phyloP scores from a whole-genome alignment of 768 basidiomycete genomes.

The Naganishia randhawae region DNA sequence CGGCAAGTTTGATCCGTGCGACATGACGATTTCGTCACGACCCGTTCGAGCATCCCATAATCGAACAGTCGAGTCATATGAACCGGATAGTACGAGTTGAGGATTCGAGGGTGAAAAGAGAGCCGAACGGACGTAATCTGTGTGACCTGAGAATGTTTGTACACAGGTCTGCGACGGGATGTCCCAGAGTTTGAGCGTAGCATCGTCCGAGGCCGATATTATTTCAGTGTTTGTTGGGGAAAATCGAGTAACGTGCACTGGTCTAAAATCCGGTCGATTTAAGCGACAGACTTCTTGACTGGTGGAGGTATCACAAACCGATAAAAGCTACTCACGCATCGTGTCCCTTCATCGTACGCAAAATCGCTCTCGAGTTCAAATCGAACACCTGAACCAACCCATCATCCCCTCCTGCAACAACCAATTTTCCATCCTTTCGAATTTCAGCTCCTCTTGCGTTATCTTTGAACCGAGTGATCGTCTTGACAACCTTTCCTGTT shows the following conservation, averaged over 20 bases:
- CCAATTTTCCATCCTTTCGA: conserved; percentile 85
- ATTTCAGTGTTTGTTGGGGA: conserved; percentile 75
- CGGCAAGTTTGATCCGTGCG: conserved; percentile 56
- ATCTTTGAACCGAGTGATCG: conserved; percentile 94
- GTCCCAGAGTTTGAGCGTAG: conserved; percentile 90
- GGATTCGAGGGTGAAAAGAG: conserved; percentile 79
- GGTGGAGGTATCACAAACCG: too few species aligned
- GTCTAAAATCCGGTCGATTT: conserved; percentile 49
- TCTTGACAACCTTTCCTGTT: conserved; percentile 94
- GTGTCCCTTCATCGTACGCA: conserved; percentile 86
- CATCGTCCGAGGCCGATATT: conserved; percentile 93
- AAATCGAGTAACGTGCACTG: conserved; percentile 91
- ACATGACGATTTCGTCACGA: conserved; percentile 68
- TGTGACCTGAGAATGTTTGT: conserved; percentile 75
- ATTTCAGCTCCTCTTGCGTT: conserved; percentile 85
- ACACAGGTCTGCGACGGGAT: conserved; percentile 79
- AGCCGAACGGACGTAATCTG: conserved; percentile 94
- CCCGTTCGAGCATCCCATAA: conserved; percentile 83
- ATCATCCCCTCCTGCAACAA: conserved; percentile 91
- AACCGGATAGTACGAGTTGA: conserved; percentile 80
- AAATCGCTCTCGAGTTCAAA: conserved; percentile 83
- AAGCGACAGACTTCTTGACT: not conserved
- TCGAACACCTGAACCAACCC: conserved; percentile 89
- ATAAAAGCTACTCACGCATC: conserved; percentile 76
- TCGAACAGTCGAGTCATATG: conserved; percentile 86